A percentile compares a stretch with the other conserved stretches of the same genome.
Evolutionary conservation across 2,329 filamentous ascomycete genomes (phyloP).

Genomic region (Cylindrodendrum hubeiense): DNA sequence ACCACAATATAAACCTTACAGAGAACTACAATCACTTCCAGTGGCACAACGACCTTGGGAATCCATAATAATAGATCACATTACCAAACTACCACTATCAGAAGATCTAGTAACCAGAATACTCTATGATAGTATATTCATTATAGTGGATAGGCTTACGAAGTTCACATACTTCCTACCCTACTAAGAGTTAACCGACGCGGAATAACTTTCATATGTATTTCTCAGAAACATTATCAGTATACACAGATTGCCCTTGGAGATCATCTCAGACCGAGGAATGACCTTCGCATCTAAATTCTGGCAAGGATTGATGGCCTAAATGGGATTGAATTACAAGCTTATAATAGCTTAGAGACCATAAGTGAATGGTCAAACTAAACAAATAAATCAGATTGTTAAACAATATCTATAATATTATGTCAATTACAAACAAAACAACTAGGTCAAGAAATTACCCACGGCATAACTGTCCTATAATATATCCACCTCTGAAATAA

Average conservation of each 20-base stretch:
- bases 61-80: slow-evolving; percentile 27
- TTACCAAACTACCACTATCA: slow-evolving; percentile 23
- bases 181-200: slow-evolving; percentile 11
- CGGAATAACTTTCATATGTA: slow-evolving; percentile 16
- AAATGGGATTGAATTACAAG: slow-evolving; percentile 5
- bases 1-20: slow-evolving; percentile 21
- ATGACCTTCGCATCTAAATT: slow-evolving; percentile 11
- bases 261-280: slow-evolving; percentile 22
- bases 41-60: slow-evolving; percentile 18
- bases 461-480: slow-evolving; percentile 18
- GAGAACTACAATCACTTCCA: slow-evolving; percentile 23
- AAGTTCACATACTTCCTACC: slow-evolving; percentile 19
- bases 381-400: slow-evolving; percentile 5
- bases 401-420: slow-evolving; percentile 19
- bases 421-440: slow-evolving; percentile 16
- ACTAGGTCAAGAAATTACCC: slow-evolving; percentile 10
- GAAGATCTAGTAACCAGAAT: slow-evolving; percentile 13
- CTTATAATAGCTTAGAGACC: background rate
- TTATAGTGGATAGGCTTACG: slow-evolving; percentile 19
- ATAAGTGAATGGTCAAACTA: slow-evolving; percentile 7
- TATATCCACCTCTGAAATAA: slow-evolving; percentile 1
- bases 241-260: slow-evolving; percentile 11
- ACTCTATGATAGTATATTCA: slow-evolving; percentile 25
- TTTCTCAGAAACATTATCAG: slow-evolving; percentile 18
- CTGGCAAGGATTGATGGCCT: slow-evolving; percentile 18